Percentiles rank a stretch among this genome's conserved stretches.
Evolutionary conservation across 140 eudicot species (phyloP).

Genomic region (Stevia rebaudiana): DNA sequence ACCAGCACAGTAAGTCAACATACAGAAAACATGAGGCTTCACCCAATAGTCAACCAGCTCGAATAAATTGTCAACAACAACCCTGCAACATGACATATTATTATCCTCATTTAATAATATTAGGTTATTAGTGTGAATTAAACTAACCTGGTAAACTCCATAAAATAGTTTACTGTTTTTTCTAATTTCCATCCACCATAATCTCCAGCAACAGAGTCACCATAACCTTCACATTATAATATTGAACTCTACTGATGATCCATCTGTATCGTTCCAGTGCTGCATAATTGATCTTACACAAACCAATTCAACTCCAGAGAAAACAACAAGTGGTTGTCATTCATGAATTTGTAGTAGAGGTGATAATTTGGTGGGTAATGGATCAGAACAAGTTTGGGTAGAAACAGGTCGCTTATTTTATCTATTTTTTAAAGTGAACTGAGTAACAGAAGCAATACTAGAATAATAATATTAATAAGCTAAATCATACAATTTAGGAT

Average conservation of each 20-base stretch:
- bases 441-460: not conserved
- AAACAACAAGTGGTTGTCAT: conserved; percentile 3
- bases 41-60: conserved; percentile 95
- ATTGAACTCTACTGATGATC: conserved; percentile 71
- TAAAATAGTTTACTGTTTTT: conserved; percentile 85
- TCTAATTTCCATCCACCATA: conserved; percentile 95
- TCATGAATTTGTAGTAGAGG: not conserved
- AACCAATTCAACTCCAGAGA: conserved; percentile 13
- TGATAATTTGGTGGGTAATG: not conserved
- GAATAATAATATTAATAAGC: not conserved
- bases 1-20: conserved; percentile 94
- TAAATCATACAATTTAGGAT: not conserved
- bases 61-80: conserved; percentile 70
- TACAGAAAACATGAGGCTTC: conserved; percentile 86
- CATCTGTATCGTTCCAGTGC: conserved; percentile 93
- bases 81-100: conserved; percentile 43
- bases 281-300: conserved; percentile 73
- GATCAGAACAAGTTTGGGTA: not conserved
- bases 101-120: not conserved
- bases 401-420: not conserved
- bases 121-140: not conserved
- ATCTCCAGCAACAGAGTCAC: conserved; percentile 90
- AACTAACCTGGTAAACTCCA: conserved; percentile 85
- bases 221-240: conserved; percentile 97
- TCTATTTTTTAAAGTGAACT: not conserved